Evolutionary conservation across 495 filamentous ascomycete genomes (phyloP).

Genomic region (Lophiotrema nucula): DNA sequence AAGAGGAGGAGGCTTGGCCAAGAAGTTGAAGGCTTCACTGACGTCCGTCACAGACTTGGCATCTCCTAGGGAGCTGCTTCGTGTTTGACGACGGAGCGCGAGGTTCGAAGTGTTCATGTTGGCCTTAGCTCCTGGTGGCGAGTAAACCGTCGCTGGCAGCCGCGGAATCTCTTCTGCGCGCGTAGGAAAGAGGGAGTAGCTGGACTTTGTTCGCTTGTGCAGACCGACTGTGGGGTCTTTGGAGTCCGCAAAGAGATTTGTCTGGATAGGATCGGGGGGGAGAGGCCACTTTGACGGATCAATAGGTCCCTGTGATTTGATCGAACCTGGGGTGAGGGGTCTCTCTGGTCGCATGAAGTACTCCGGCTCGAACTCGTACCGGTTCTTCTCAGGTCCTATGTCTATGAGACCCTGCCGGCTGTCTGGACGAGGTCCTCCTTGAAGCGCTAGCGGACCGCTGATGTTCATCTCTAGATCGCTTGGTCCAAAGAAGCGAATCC

Average conservation of each 20-base stretch:
- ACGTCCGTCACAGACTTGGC: slow-evolving; percentile 34
- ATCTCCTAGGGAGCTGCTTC: slow-evolving; percentile 13
- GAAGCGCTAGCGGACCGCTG: slow-evolving; percentile 29
- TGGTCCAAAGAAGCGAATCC: slow-evolving; percentile 34
- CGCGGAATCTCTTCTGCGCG: slow-evolving; percentile 34
- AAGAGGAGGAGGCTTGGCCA: slow-evolving; percentile 21
- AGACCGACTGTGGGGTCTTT: slow-evolving; percentile 12
- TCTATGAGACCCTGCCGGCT: slow-evolving; percentile 30
- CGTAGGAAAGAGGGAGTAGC: slow-evolving; percentile 35
- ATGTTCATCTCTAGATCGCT: slow-evolving; percentile 38
- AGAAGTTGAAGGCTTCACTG: slow-evolving; percentile 27
- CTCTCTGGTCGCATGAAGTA: slow-evolving; percentile 25
- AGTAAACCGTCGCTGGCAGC: slow-evolving; percentile 34
- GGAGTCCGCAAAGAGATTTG: neutral
- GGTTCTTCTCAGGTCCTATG: slow-evolving; percentile 25
- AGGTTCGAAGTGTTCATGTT: slow-evolving; percentile 12
- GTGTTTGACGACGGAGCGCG: slow-evolving; percentile 20
- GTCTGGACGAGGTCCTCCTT: slow-evolving; percentile 23
- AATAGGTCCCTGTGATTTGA: slow-evolving; percentile 10
- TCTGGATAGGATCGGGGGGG: slow-evolving; percentile 26
- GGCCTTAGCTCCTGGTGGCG: slow-evolving; percentile 19
- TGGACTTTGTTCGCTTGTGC: slow-evolving; percentile 30
- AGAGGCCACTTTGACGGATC: slow-evolving; percentile 35
- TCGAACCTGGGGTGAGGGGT: slow-evolving; percentile 18
- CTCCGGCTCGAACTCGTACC: slow-evolving; percentile 19